phyloP scores from a whole-genome alignment of 768 basidiomycete species.

The Chiua virens region DNA sequence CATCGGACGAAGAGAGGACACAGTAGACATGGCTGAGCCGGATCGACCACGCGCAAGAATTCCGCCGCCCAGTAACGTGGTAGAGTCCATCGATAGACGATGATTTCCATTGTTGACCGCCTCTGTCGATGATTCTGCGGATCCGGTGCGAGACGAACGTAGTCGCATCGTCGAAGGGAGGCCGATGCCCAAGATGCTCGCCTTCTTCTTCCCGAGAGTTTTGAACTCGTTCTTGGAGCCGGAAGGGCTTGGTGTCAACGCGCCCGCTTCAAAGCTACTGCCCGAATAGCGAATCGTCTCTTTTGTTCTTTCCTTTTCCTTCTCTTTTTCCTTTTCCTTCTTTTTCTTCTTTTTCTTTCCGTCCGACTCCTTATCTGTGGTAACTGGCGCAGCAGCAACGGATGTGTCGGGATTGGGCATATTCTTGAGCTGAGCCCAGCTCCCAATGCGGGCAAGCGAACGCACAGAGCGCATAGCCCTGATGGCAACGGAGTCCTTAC shows the following conservation, averaged over 20 bases:
- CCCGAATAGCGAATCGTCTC: constrained; percentile 48
- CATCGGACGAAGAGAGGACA: constrained; percentile 48
- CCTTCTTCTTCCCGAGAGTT: constrained; percentile 52
- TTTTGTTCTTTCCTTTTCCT: constrained; percentile 32
- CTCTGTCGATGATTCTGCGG: constrained; percentile 36
- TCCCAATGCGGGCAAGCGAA: constrained; percentile 68
- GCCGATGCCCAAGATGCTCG: constrained; percentile 60
- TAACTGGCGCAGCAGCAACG: constrained; percentile 24
- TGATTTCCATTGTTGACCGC: not conserved
- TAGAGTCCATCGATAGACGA: constrained; percentile 36
- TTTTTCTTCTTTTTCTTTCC: constrained; percentile 40
- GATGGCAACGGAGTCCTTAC: constrained; percentile 66
- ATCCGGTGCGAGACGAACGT: constrained; percentile 36
- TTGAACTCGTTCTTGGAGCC: constrained; percentile 27
- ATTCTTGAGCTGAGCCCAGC: constrained; percentile 63
- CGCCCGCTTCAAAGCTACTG: constrained; percentile 71
- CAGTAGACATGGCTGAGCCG: constrained; percentile 40
- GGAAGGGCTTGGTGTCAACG: constrained; percentile 40
- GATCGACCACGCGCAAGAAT: constrained; percentile 35
- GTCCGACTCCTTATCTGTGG: constrained; percentile 30
- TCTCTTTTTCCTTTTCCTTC: constrained; percentile 38
- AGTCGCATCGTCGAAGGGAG: constrained; percentile 56
- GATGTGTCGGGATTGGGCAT: constrained; percentile 32
- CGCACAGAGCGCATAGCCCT: constrained; percentile 78
- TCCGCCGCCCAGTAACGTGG: constrained; percentile 28